Evolutionary conservation across 2,329 filamentous ascomycete genomes (phyloP).

Genomic region (Thelonectria rubi): DNA sequence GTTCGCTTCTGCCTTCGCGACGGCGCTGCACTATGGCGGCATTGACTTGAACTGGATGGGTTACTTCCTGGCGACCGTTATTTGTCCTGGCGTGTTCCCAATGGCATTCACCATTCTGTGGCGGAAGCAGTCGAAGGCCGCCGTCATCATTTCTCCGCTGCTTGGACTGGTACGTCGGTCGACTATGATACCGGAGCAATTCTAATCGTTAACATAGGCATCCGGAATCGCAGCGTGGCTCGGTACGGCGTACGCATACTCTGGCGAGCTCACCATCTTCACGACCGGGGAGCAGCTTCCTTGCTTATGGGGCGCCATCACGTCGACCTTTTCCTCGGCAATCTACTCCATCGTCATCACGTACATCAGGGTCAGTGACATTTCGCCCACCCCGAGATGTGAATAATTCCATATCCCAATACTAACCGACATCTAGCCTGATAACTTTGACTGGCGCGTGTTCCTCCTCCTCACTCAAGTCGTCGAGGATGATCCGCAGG

Average conservation of each 20-base stretch:
- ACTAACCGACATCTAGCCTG: slow-evolving; percentile 1
- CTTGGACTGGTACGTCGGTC: slow-evolving; percentile 13
- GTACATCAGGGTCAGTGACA: slow-evolving; percentile 7
- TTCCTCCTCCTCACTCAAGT: slow-evolving; percentile 20
- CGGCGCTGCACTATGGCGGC: slow-evolving; percentile 19
- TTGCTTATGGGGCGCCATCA: slow-evolving; percentile 20
- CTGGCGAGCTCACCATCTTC: slow-evolving; percentile 16
- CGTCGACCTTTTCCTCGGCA: slow-evolving; percentile 19
- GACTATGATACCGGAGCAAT: not conserved
- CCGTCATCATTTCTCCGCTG: slow-evolving; percentile 17
- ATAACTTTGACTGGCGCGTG: slow-evolving; percentile 20
- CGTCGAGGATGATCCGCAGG: slow-evolving; percentile 10
- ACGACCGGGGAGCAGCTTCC: slow-evolving; percentile 23
- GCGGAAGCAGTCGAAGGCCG: slow-evolving; percentile 22
- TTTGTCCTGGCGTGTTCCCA: slow-evolving; percentile 21
- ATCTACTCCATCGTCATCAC: slow-evolving; percentile 22
- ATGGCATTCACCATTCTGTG: slow-evolving; percentile 22
- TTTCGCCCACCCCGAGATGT: not conserved
- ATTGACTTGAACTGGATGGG: slow-evolving; percentile 25
- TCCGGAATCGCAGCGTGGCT: slow-evolving; percentile 21
- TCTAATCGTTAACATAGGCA: not conserved
- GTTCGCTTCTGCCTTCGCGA: slow-evolving; percentile 19
- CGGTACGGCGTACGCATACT: slow-evolving; percentile 18
- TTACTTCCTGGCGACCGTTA: slow-evolving; percentile 18
- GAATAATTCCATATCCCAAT: no score